Percentiles rank a stretch among this genome's conserved stretches.
Evolutionary conservation across 225 moss, liverwort and hornwort genomes (phyloP).

Genomic region (Pseudoscleropodium purum): DNA sequence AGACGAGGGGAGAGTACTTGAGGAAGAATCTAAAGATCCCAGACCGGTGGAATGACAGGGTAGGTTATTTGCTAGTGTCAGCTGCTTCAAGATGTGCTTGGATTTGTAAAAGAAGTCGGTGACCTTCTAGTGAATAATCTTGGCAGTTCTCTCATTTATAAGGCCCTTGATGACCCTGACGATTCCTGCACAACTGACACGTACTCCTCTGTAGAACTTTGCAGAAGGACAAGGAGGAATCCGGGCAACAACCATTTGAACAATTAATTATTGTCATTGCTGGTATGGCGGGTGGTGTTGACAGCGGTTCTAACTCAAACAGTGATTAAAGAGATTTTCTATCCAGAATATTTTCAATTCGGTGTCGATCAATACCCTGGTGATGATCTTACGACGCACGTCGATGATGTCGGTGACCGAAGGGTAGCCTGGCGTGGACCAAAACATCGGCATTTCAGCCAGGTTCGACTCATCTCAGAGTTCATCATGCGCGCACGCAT

Average conservation of each 20-base stretch:
- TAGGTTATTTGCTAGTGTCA: background rate
- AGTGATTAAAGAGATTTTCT: background rate
- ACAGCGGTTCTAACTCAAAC: background rate
- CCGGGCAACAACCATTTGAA: conserved; percentile 1
- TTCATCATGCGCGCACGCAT: background rate
- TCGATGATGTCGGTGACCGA: background rate
- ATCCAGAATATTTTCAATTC: background rate
- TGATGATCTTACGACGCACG: background rate
- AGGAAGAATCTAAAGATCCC: conserved; percentile 5
- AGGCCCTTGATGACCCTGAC: background rate
- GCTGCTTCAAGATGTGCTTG: background rate
- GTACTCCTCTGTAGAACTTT: background rate
- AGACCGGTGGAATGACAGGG: background rate
- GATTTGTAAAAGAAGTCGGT: background rate
- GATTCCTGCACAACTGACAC: background rate
- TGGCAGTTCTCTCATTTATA: background rate
- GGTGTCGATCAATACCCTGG: background rate
- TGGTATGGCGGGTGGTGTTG: background rate
- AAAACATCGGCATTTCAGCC: background rate
- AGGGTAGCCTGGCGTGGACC: background rate
- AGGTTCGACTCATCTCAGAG: background rate
- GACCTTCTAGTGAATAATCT: background rate
- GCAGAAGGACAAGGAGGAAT: conserved; percentile 6
- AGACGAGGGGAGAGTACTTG: background rate
- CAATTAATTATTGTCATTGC: background rate